A percentile compares a stretch with the other conserved stretches of the same genome.
Evolutionary conservation across 2,329 filamentous ascomycete species (phyloP).

Genomic region (Pezicula neosporulosa): DNA sequence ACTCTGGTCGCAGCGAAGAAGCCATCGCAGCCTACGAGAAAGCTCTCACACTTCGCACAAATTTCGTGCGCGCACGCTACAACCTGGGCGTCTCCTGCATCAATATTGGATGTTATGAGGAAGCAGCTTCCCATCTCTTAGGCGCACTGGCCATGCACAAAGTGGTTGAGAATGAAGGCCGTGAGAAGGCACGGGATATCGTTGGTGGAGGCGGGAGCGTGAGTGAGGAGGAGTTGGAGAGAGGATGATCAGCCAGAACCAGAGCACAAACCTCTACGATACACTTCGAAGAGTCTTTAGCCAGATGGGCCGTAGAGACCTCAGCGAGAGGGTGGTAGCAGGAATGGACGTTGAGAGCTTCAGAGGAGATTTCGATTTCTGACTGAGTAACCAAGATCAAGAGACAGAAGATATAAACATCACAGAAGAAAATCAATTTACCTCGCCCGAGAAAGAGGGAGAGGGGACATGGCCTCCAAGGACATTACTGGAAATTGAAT

Average conservation of each 20-base stretch:
- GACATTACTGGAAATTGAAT: too few relatives aligned
- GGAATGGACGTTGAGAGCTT: slow-evolving; percentile 91
- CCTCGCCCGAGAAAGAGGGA: too few relatives aligned
- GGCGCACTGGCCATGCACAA: slow-evolving; percentile 95
- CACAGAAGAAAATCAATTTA: too few relatives aligned
- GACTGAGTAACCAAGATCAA: slow-evolving; percentile 10
- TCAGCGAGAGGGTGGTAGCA: slow-evolving; percentile 81
- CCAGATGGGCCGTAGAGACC: slow-evolving; percentile 86
- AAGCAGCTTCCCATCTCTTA: slow-evolving; percentile 89
- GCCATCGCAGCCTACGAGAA: slow-evolving; percentile 96
- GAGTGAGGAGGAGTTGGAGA: slow-evolving; percentile 75
- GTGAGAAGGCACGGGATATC: slow-evolving; percentile 80
- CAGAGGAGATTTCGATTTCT: slow-evolving; percentile 88
- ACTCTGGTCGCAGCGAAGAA: slow-evolving; percentile 89
- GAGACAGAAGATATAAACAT: too few relatives aligned
- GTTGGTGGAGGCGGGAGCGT: slow-evolving; percentile 56
- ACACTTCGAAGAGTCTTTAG: slow-evolving; percentile 92
- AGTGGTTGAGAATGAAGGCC: slow-evolving; percentile 80
- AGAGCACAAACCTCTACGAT: slow-evolving; percentile 95
- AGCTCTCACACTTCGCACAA: slow-evolving; percentile 83
- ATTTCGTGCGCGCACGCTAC: slow-evolving; percentile 95
- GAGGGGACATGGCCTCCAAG: too few relatives aligned
- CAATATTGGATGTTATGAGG: slow-evolving; percentile 91
- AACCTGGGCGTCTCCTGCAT: slow-evolving; percentile 96
- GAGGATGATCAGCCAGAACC: slow-evolving; percentile 88